phyloP scores from a whole-genome alignment of 306 rosid species.

The Cicer bijugum region DNA sequence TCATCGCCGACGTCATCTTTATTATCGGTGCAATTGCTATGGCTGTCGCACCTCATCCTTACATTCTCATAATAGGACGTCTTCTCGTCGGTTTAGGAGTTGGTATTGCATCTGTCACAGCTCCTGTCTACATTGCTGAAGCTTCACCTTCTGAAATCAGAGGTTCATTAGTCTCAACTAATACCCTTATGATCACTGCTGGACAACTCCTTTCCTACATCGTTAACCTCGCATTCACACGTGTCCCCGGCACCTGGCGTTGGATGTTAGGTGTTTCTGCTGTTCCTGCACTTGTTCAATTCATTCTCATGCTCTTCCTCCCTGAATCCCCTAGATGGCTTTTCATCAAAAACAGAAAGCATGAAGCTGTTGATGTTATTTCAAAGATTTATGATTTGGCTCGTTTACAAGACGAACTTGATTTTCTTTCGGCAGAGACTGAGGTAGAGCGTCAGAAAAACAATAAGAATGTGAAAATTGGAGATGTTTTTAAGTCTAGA shows the following conservation, averaged over 20 bases:
- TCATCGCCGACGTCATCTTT: constrained; percentile 73
- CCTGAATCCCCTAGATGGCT: constrained; percentile 99
- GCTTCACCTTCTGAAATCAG: constrained; percentile 92
- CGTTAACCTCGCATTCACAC: constrained; percentile 73
- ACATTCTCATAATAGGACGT: constrained; percentile 77
- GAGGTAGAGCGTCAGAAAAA: constrained; percentile 62
- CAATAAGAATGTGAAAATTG: constrained; percentile 45
- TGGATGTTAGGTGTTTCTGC: constrained; percentile 96
- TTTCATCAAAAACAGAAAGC: constrained; percentile 64
- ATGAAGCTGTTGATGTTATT: constrained; percentile 71
- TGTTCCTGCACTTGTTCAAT: constrained; percentile 83
- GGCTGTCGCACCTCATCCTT: constrained; percentile 77
- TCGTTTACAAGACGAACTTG: constrained; percentile 81
- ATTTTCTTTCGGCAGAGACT: constrained; percentile 60
- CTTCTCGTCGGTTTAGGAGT: constrained; percentile 76
- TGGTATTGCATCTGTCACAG: constrained; percentile 82
- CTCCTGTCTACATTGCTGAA: constrained; percentile 91
- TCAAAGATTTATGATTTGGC: constrained; percentile 69
- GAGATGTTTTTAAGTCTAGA: constrained; percentile 68
- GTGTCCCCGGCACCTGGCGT: constrained; percentile 87
- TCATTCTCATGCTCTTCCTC: constrained; percentile 69
- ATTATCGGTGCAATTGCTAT: constrained; percentile 65
- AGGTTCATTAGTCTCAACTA: constrained; percentile 77
- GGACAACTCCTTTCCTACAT: constrained; percentile 87
- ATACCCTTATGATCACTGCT: constrained; percentile 80